Evolutionary conservation across 805 yeast species (phyloP), one percentile per base, ranked within the genome.

Genomic region (Wickerhamomyces xylosicus): DNA sequence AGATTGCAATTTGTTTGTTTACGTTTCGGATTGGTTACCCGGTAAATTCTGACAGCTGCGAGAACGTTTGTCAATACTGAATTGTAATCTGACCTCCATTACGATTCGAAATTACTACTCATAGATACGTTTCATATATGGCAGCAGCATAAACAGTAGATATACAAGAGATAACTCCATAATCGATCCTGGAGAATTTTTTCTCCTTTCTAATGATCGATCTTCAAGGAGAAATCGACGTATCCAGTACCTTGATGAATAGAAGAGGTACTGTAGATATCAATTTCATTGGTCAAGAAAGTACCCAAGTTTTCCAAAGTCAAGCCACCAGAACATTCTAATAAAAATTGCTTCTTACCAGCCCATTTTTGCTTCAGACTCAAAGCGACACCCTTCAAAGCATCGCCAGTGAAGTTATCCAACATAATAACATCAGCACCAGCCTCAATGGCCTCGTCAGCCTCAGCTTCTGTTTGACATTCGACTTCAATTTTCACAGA

Each of bases 371-470:
- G 41, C 56, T 80, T 86, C 44, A 89, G 62, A 45, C 61, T 69
- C 21, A 55, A 56, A 1, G 96, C 95, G 16, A 81, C 90, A 0
- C 54, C 47, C 44, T 72, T 76, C 42, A 89, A 65, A 15, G 69
- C 81, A 1, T 68, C 72, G 2, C 86, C 85, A 4, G 68, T 56
- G 58, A 90, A 90, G 58, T 89, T 89, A 55, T 89, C 97, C 53
- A 89, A 70, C 97, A 89, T 89, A 44, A 90, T 80, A 17, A 90
- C 84, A 58, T 89, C 97, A 1, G 97, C 97, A 11, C 97, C 97
- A 2, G 97, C 95, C 14, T 66, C 74, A 50, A 90, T 90, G 19
- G 97, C 97, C 57, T 90, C 97, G 46, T 72, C 67, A 2, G 97
- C 97, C 52, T 87, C 96, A 5, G 62, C 74, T 56, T 84, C 95